Percentiles rank a stretch among this genome's conserved stretches.
Conservation (phyloP, 2,329 filamentous ascomycete genomes). For the Stagonosporopsis tanaceti region DNA sequence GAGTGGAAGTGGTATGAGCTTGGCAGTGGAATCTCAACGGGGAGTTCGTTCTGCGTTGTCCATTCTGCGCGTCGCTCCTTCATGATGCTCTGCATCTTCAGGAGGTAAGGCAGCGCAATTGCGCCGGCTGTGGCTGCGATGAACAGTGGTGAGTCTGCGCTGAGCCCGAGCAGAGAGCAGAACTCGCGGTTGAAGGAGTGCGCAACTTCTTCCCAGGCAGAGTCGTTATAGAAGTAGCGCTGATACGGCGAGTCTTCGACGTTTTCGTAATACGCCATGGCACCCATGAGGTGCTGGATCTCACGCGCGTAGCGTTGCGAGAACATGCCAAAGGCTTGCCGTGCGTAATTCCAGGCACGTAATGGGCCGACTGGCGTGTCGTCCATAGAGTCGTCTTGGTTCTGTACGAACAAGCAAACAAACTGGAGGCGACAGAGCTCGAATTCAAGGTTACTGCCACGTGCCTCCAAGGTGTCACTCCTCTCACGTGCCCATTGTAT, state of each 20-base stretch:
- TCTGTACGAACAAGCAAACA: constrained; percentile 76
- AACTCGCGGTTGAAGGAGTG: constrained; percentile 93
- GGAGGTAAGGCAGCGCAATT: constrained; percentile 85
- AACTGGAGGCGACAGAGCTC: constrained; percentile 91
- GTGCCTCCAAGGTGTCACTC: constrained; percentile 73
- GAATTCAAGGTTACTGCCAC: constrained; percentile 93
- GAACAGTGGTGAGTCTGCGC: constrained; percentile 90
- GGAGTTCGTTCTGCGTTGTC: constrained; percentile 90
- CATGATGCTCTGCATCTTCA: constrained; percentile 89
- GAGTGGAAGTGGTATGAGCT: constrained; percentile 80
- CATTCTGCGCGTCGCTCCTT: constrained; percentile 91
- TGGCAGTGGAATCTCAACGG: constrained; percentile 74
- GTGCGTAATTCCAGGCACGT: constrained; percentile 78
- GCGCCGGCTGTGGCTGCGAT: constrained; percentile 91
- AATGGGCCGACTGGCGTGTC: constrained; percentile 56
- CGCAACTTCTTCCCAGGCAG: constrained; percentile 83
- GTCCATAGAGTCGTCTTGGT: constrained; percentile 54
- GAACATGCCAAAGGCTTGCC: constrained; percentile 76
- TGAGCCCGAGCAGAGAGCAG: constrained; percentile 87
- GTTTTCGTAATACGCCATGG: constrained; percentile 81
- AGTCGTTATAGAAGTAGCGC: constrained; percentile 76
- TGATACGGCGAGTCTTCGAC: constrained; percentile 79
- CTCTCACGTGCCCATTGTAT: constrained; percentile 86
- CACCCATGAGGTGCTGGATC: constrained; percentile 80
- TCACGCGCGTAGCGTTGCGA: constrained; percentile 77